Conservation (phyloP, 495 filamentous ascomycete species). For the Penicillium maclennaniae region DNA sequence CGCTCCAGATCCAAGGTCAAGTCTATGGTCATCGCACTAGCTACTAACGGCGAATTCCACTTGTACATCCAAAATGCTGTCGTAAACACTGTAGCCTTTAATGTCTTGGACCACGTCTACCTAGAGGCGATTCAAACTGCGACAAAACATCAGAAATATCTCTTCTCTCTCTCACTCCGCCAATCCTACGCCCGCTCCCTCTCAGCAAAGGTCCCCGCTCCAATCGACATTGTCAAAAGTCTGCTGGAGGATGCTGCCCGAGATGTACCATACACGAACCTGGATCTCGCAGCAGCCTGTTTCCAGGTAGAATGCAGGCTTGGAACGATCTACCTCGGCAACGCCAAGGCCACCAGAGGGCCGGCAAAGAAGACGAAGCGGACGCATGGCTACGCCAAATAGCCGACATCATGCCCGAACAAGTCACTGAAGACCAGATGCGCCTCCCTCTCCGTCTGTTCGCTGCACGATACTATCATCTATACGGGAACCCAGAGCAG, state of each 20-base stretch:
- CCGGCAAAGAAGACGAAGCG: neutral
- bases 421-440: constrained; percentile 7
- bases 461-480: constrained; percentile 2
- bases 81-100: neutral
- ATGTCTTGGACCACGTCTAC: neutral
- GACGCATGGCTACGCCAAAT: neutral
- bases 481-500: neutral
- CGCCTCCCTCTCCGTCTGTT: constrained; percentile 2
- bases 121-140: neutral
- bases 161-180: neutral
- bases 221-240: no score
- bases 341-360: neutral
- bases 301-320: neutral
- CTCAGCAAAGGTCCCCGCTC: no score
- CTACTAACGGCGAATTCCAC: neutral
- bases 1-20: neutral
- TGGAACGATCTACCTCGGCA: neutral
- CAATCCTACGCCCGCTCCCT: neutral
- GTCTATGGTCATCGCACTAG: neutral
- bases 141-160: neutral
- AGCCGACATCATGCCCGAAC: neutral
- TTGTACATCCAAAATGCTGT: neutral
- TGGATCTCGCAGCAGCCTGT: no score
- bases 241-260: no score
- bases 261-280: no score